Base-by-base conservation (phyloP, 2,329 filamentous ascomycete genomes). In the Cladosporium velox region DNA sequence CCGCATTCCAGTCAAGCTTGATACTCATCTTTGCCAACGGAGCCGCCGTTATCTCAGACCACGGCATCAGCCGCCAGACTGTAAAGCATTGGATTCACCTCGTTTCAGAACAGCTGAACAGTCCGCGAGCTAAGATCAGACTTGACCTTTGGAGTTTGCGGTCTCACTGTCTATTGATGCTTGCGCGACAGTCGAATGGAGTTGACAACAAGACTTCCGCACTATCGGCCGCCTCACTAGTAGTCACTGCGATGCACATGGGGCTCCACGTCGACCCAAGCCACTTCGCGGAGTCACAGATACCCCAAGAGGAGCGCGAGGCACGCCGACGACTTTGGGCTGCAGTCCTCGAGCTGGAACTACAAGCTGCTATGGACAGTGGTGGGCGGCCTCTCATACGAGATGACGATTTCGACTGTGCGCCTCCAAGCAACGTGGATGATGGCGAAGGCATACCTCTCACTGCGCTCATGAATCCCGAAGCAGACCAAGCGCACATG, bases 181-280 rank as follows among this genome's bases (percentile, higher is more conserved):
- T 65, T 18, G 63, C 63, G 30, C 63, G 57, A 34, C 54, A 65
- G 38, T 35, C 21, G 10, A 59, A 59, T 18, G 63, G 63, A 21
- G 35, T 65, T n/a, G 63, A 59, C 21, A 44, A 34, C 28, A 59
- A 65, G 38, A 59, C 41, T 14, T 59, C 63, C n/a, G 38, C 57
- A 5, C 15, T 65, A 18, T 65, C 63, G 5, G 63, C 63, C 5
- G 41, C 54, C 11, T 65, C 63, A 30, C 21, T 59, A 8, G 47
- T 65, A 0, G 47, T 51, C 4, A 65, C 54, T 41, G 63, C 63
- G 28, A 65, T 65, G 63, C 55, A 65, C 55, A 65, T 65, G 63
- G 63, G 63, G 1, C 55, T 65, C 7, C 63, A 65, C 26, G 41
- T 59, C 1, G 63, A 65, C 24, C 63, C 63, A 24, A 34, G 32